Evolutionary conservation across 2,329 filamentous ascomycete genomes (phyloP), one percentile per base, ranked within the genome.

Genomic region (Verticillium nubilum): DNA sequence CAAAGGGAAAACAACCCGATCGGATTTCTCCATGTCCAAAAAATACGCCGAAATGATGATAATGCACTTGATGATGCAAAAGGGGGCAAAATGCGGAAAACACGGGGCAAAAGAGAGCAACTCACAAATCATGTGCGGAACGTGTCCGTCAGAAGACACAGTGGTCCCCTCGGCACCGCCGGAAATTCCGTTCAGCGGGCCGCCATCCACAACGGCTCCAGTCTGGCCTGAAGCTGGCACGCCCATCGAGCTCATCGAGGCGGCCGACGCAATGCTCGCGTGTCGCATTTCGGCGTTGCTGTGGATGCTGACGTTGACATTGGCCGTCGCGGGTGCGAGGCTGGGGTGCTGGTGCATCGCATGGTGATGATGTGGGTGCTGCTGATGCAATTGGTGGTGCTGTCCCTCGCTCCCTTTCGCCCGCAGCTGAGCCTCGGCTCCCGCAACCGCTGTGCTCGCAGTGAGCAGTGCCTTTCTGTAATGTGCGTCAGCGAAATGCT

Each of bases 401-500:
- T 25, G 42, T 10, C 42, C 42, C 23, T 47, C 42, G 74, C 66
- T 27, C 74, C 70, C 59, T 67, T 78, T 78, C 64, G 76, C 71
- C 55, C 68, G 70, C 60, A 76, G 65, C 62, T 74, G 74, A 65
- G 78, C 77, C 76, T 83, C 80, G 75, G 79, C 74, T 69, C 64
- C 64, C 12, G 61, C 52, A 64, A 67, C 59, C 62, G 68, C 73
- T 60, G 72, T 70, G 65, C 70, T 74, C 42, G 74, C 69, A 52
- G 75, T 72, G 60, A 74, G 68, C 61, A 78, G 71, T 63, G 78
- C 76, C 69, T 80, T 80, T 69, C 78, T 80, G 65, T 57, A 64
- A 29, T 25, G 13, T 42, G 31, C 53, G 31, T 52, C 42, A 57
- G 37, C 56, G 27, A 47, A 23, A 6, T 47, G 42, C 42, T 47